Evolutionary conservation across 306 rosid species (phyloP), one percentile per base, ranked within the genome.

Genomic region (Biancaea sappan): DNA sequence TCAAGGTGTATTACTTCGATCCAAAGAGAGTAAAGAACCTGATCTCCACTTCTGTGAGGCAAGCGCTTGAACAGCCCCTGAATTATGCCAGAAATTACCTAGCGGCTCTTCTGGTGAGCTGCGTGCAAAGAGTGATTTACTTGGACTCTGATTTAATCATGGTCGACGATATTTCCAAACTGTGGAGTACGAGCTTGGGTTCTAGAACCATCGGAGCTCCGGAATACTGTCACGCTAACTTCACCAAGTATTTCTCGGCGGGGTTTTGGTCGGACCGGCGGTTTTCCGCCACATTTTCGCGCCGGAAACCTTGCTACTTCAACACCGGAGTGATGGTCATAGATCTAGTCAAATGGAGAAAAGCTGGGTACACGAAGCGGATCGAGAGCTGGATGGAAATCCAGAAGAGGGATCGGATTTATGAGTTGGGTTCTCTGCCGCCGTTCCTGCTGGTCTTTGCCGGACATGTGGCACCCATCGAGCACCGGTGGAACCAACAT

Each of bases 401-500:
- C 66, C 93, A 88, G 86, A 86, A 86, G 71, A 75, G 60, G 48
- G 50, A 82, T 15, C 84, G 90, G 74, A 88, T 88, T 80, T 88
- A 88, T 73, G 93, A 88, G 80, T 80, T 88, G 14, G 93, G 93
- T 4, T 88, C 93, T 0, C 74, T 88, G 32, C 93, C 93, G 8
- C 93, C 93, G 77, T 88, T 84, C 48, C 80, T 88, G 22, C 26
- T 88, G 52, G 90, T 88, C 1, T 88, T 88, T 61, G 86, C 90
- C 1, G 93, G 93, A 51, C 86, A 72, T 81, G 93, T 88, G 75
- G 86, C 88, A 9, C 90, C 93, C 32, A 88, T 88, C 25, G 90
- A 88, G 70, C 93, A 88, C 80, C 54, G 93, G 25, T 88, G 93
- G 93, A 88, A 88, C 76, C 93, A 88, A 58, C 93, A 88, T 62